Conservation (phyloP, 331 rosid genomes). For the Arachis monticola region DNA sequence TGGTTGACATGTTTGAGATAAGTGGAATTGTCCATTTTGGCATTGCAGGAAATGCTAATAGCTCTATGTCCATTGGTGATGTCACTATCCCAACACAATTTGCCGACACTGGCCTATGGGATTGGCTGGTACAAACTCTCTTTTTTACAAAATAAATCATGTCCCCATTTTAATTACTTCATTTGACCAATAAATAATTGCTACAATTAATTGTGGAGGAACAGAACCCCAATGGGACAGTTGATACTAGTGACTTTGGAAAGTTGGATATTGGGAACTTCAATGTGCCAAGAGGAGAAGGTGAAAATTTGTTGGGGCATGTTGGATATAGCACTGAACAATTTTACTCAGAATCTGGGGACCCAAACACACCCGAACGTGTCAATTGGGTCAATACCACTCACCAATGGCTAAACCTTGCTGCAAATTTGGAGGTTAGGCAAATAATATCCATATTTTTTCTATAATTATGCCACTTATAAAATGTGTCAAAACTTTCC, state of each 20-base stretch:
- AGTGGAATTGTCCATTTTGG: slow-evolving; percentile 61
- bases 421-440: slow-evolving; percentile 47
- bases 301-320: slow-evolving; percentile 43
- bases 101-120: slow-evolving; percentile 53
- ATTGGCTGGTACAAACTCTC: slow-evolving; percentile 39
- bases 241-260: slow-evolving; percentile 22
- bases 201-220: slow-evolving; percentile 27
- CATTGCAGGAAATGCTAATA: slow-evolving; percentile 53
- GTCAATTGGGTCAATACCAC: slow-evolving; percentile 42
- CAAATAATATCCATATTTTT: not conserved
- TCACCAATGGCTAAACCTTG: slow-evolving; percentile 45
- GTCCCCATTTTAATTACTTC: not conserved
- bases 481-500: too few species aligned
- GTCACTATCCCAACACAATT: slow-evolving; percentile 53
- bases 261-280: slow-evolving; percentile 43
- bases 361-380: slow-evolving; percentile 34
- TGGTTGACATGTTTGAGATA: slow-evolving; percentile 53
- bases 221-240: slow-evolving; percentile 48
- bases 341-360: slow-evolving; percentile 41
- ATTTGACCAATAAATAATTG: not conserved
- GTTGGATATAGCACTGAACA: slow-evolving; percentile 39
- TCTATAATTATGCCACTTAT: too few species aligned
- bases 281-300: slow-evolving; percentile 44
- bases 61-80: slow-evolving; percentile 58
- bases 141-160: not conserved